A percentile compares a stretch with the other conserved stretches of the same genome.
Conservation (phyloP, 495 filamentous ascomycete species). For the Viridothelium virens region DNA sequence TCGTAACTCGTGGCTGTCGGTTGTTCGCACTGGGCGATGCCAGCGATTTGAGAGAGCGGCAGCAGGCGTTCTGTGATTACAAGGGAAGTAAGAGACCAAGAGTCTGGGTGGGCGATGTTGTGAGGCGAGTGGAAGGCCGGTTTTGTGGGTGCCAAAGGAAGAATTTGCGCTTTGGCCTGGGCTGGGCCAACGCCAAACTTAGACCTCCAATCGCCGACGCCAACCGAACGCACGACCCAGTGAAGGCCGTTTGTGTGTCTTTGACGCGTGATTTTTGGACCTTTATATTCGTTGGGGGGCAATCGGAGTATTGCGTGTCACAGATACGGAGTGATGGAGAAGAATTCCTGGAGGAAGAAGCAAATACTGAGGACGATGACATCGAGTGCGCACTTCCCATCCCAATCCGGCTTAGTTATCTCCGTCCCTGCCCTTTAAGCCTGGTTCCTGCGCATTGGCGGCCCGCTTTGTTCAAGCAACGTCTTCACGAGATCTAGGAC, state of each 20-base stretch:
- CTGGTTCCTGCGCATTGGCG: background rate
- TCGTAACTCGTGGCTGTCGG: background rate
- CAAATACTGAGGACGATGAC: background rate
- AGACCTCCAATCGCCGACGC: background rate
- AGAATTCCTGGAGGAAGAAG: too few species aligned
- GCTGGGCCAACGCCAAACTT: background rate
- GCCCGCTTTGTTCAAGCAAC: background rate
- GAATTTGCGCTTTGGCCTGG: background rate
- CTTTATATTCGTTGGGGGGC: too few species aligned
- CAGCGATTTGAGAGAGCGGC: background rate
- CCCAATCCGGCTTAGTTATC: background rate
- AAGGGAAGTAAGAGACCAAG: background rate
- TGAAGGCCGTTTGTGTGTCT: background rate
- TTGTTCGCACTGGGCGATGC: background rate
- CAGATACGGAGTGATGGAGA: too few species aligned
- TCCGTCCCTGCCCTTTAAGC: background rate
- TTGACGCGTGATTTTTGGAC: too few species aligned
- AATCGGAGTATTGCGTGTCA: too few species aligned
- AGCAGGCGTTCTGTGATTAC: background rate
- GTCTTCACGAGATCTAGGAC: background rate
- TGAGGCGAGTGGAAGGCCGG: conserved; percentile 4
- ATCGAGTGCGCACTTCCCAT: background rate
- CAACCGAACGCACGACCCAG: background rate
- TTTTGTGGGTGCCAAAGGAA: conserved; percentile 32
- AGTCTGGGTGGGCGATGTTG: background rate